phyloP scores from a whole-genome alignment of 306 rosid species.

The Medicago lupulina region DNA sequence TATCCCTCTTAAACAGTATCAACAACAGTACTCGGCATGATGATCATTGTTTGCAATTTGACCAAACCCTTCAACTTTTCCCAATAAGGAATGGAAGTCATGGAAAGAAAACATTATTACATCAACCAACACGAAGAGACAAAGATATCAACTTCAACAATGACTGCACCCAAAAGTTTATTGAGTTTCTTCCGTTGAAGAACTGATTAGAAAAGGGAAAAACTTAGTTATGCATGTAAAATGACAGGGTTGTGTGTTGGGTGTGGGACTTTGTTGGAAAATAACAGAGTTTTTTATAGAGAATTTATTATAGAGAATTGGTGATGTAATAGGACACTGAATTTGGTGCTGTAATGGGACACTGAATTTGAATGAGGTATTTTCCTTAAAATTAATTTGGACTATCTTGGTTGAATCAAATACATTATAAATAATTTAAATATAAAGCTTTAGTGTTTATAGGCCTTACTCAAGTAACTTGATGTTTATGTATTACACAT shows the following conservation, averaged over 20 bases:
- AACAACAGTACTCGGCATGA: conserved; percentile 3
- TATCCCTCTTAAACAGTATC: conserved; percentile 35
- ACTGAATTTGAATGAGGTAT: conserved; percentile 43
- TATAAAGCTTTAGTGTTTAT: conserved; percentile 11
- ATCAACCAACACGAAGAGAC: conserved; percentile 48
- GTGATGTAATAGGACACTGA: conserved; percentile 48
- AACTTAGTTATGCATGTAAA: conserved; percentile 41
- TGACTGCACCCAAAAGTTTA: conserved; percentile 61
- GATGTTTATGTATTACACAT: conserved; percentile 34
- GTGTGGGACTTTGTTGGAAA: conserved; percentile 49
- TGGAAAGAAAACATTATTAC: not conserved
- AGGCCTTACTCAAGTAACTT: conserved; percentile 54
- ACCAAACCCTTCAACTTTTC: conserved; percentile 84
- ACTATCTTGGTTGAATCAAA: conserved; percentile 64
- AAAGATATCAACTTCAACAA: conserved; percentile 54
- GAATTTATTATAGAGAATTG: not conserved
- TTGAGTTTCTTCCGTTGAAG: conserved; percentile 51
- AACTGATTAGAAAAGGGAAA: conserved; percentile 14
- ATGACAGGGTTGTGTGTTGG: conserved; percentile 23
- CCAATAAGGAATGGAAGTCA: conserved; percentile 59
- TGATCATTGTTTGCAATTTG: conserved; percentile 50
- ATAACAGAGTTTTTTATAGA: conserved; percentile 44
- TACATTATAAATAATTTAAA: too few relatives aligned
- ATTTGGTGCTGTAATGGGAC: not conserved
- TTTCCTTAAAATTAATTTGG: conserved; percentile 69